These are phyloP conservation scores for Arabis alpina DNA, from an alignment of 345 rosid genomes.

Conservation along the genomic window DNA sequence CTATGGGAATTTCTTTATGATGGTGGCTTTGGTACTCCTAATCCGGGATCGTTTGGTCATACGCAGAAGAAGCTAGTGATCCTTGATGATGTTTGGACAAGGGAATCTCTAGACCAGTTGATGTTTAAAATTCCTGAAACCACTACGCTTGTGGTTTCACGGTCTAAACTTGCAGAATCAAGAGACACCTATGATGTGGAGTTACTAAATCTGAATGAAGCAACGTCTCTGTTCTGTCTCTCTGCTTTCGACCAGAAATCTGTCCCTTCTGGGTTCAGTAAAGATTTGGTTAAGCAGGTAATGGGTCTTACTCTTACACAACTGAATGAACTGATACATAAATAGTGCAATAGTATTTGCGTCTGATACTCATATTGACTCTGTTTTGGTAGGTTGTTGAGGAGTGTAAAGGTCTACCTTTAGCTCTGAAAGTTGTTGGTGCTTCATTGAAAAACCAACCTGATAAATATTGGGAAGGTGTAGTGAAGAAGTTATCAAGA, in stretches of 20 bases:
- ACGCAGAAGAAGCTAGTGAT: slow-evolving; percentile 53
- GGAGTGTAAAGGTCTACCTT: slow-evolving; percentile 90
- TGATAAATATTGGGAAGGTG: slow-evolving; percentile 77
- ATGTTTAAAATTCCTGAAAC: slow-evolving; percentile 52
- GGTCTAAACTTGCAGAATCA: slow-evolving; percentile 60
- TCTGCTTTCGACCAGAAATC: slow-evolving; percentile 70
- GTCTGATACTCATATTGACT: not conserved
- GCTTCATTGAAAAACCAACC: slow-evolving; percentile 64
- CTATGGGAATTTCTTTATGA: slow-evolving; percentile 54
- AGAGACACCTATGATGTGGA: slow-evolving; percentile 57
- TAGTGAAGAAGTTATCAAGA: slow-evolving; percentile 55
- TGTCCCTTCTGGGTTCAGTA: slow-evolving; percentile 58
- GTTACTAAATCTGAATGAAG: slow-evolving; percentile 62
- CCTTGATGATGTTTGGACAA: slow-evolving; percentile 89
- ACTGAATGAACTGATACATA: not conserved
- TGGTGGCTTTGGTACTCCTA: slow-evolving; percentile 28
- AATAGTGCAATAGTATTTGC: too few species aligned
- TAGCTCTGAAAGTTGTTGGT: slow-evolving; percentile 93
- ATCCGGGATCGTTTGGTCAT: slow-evolving; percentile 46
- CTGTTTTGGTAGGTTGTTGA: slow-evolving; percentile 57
- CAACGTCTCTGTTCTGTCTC: slow-evolving; percentile 72
- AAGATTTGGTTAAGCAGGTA: slow-evolving; percentile 76
- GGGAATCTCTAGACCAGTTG: slow-evolving; percentile 61
- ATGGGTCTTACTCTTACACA: too few species aligned
- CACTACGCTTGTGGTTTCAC: slow-evolving; percentile 77